Evolutionary conservation across 2,329 filamentous ascomycete species (phyloP), one percentile per base, ranked within the genome.

Genomic region (Orbilia blumenaviensis): DNA sequence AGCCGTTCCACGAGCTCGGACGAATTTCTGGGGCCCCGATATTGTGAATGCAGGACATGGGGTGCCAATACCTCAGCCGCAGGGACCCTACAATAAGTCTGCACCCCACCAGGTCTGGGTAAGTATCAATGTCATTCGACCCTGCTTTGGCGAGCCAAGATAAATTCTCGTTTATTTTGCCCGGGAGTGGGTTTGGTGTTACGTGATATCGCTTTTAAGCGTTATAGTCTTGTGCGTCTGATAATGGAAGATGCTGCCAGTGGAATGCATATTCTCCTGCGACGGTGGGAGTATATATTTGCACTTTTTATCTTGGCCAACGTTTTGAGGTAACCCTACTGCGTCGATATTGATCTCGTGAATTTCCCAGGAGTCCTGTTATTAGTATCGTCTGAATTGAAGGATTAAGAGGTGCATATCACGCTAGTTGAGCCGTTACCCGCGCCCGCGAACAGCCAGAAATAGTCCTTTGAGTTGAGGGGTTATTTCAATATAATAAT

Each of bases 91-190:
- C 44, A 29, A 61, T 16, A 46, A 18, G 14, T 18, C 10, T 61
- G 41, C 36, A 61, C 38, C 23, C 25, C 36, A 29, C 34, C 23
- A 27, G 10, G 36, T 46, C 27, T 32, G 12, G 36, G 8, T 23
- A 23, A 29, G 38, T 18, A 10, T 9, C 2, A 27, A 4, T 23
- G 27, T 16, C 56, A 10, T 41, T 61, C 16, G 56, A 42, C n/a
- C 36, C 23, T 61, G 27, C 52, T 56, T 56, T 38, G 29, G 32
- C 32, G 18, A 18, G 52, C 52, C 52, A 56, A 46, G 56, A 21
- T 23, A 46, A 61, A 46, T 46, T 42, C 41, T 61, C 56, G 56
- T 61, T 27, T 61, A 61, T 61, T 46, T 61, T 61, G 29, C 56
- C 56, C 56, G 36, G 36, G 36, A 29, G 36, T 46, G 27, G 56